Evolutionary conservation across 768 basidiomycete species (phyloP).

Genomic region (Baorangia bicolor): DNA sequence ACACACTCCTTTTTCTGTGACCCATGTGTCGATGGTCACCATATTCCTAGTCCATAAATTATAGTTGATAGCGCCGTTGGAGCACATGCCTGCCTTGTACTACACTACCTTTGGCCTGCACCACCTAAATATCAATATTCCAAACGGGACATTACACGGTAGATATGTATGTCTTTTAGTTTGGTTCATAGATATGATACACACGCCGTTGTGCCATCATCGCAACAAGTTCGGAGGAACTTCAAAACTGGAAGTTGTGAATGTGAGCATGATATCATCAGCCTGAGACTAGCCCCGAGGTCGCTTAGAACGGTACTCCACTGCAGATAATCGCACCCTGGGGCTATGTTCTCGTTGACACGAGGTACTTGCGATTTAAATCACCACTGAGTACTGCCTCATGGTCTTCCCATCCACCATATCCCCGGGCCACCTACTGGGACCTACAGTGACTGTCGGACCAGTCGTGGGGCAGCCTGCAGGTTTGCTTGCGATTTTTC

Average conservation of each 20-base stretch:
- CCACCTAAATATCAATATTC: slow-evolving; percentile 1
- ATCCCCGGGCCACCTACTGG: background rate
- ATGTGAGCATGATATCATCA: slow-evolving; percentile 10
- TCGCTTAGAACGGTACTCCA: slow-evolving; percentile 8
- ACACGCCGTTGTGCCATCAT: background rate
- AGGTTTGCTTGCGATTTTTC: background rate
- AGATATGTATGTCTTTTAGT: background rate
- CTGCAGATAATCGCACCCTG: background rate
- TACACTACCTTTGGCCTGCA: slow-evolving; percentile 10
- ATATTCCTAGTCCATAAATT: slow-evolving; percentile 22
- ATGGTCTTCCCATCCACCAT: background rate
- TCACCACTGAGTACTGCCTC: slow-evolving; percentile 2
- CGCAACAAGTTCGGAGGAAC: background rate
- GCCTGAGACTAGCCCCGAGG: no score
- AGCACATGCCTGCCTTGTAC: slow-evolving; percentile 16
- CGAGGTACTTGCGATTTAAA: slow-evolving; percentile 12
- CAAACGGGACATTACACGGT: background rate
- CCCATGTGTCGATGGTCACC: slow-evolving; percentile 1
- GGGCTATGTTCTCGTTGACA: slow-evolving; percentile 13
- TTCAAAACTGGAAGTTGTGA: no score
- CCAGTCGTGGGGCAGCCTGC: background rate
- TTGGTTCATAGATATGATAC: background rate
- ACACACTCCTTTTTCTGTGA: slow-evolving; percentile 5
- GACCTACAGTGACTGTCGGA: slow-evolving; percentile 7
- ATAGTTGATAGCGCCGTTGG: slow-evolving; percentile 14